Base-by-base conservation (phyloP, 2,329 filamentous ascomycete species). In the Thielaviopsis populi region DNA sequence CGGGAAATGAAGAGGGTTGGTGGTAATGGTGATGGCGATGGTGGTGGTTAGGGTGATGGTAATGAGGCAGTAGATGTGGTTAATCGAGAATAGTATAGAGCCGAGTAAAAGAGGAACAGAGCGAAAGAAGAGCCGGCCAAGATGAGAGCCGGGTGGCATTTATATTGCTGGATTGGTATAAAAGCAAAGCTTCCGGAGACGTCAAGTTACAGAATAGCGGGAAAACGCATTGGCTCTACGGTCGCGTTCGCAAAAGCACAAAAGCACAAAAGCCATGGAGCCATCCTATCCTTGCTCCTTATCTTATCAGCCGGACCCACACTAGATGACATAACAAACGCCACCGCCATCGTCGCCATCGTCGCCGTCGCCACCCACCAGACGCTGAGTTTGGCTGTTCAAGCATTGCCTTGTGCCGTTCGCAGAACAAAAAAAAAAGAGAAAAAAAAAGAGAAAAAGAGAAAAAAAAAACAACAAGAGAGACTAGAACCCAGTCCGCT, bases 211-310 rank as follows among this genome's bases (percentile, higher is more conserved):
- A n/a, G 10, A 27, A 41, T 42, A 60, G 41, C 42, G 33, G 42
- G 41, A 43, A 60, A 15, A 41, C 41, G 46, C 11, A 13, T 15
- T 15, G 46, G 24, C 7, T 24, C 17, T 27, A 30, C 27, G 22
- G 56, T 59, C 63, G 63, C 63, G 63, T 64, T 64, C 63, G 63
- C 56, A 64, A 61, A n/a, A n/a, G n/a, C n/a, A n/a, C n/a, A n/a
- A n/a, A n/a, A 27, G n/a, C 19, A 60, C 17, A 41, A 40, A 19
- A 50, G 46, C 37, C 8, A 42, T 19, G 27, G 15, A 43, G 13
- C 30, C 48, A 56, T 42, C 61, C 61, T 54, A 56, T 42, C 61
- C 61, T 54, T 27, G 37, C 37, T 7, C 22, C 54, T 61, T 64
- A 64, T 64, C 63, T 64, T 64, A 64, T 64, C 63, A 5, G 17